Evolutionary conservation across 805 yeast genomes (phyloP), one percentile per base, ranked within the genome.

Genomic region (Ogataea minuta): DNA sequence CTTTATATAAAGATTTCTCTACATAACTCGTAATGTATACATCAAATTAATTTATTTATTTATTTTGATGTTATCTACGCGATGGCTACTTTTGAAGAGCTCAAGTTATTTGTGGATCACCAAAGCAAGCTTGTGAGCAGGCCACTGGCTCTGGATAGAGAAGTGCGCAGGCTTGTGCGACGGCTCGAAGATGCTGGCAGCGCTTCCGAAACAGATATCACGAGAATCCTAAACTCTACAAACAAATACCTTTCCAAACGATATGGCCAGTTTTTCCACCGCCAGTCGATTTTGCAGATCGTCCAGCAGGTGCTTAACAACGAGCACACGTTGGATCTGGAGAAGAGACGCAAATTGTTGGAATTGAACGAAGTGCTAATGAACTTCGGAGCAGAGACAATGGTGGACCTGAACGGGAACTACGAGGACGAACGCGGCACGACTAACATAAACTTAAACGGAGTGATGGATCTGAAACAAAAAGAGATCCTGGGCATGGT

Each of bases 211-310:
- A 16, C 39, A 2, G 50, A 51, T 8, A 13, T 51, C 15, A 27
- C 21, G 9, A 40, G 44, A 26, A 16, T 52, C 15, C 24, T 44
- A n/a, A 33, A 36, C 9, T 15, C 36, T 5, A 27, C 49, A 20
- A 50, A 51, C 34, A 30, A 28, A 21, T 19, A 34, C 4, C 6
- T 54, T 4, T 8, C 25, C 9, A 46, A 48, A 17, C 48, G 51
- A 28, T 56, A 55, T 27, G 43, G 46, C 4, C 42, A 49, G n/a
- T 46, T 49, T 31, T 64, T 57, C 43, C 54, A 54, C 28, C 48
- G 52, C 14, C 69, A 64, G 31, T 46, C 61, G 8, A 46, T 57
- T 11, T 46, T 57, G 32, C 60, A 62, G 36, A 49, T 63, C 4
- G 34, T 54, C 4, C 53, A 56, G 24, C 66, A 63, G 40, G 45